Evolutionary conservation across 371 early-diverging fungal genomes (phyloP).

Genomic region (Choanephora cucurbitarum): DNA sequence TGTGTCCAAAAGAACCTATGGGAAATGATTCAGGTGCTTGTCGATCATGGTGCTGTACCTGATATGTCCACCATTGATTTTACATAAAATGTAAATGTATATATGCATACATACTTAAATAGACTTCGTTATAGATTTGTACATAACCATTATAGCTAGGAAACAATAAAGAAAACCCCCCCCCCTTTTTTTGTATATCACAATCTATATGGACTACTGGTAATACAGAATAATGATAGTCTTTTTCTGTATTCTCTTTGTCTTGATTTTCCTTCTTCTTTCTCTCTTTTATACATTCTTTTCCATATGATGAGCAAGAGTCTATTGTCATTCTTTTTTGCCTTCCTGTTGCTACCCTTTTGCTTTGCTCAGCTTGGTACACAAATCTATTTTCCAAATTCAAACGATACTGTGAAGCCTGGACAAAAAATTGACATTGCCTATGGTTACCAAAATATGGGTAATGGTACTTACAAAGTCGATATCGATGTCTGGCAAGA

Average conservation of each 20-base stretch:
- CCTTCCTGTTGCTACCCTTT: slow-evolving; percentile 5
- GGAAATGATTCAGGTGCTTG: slow-evolving; percentile 50
- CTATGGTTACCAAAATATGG: slow-evolving; percentile 43
- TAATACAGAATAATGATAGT: too few species aligned
- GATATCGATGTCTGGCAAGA: slow-evolving; percentile 40
- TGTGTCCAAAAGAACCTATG: slow-evolving; percentile 45
- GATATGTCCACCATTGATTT: slow-evolving; percentile 44
- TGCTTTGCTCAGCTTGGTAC: slow-evolving; percentile 39
- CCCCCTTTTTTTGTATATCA: too few species aligned
- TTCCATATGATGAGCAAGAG: too few species aligned
- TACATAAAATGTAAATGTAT: slow-evolving; percentile 2
- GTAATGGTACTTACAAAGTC: slow-evolving; percentile 35
- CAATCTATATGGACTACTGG: too few species aligned
- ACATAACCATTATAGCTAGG: not conserved
- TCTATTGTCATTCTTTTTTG: not conserved
- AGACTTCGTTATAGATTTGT: not conserved
- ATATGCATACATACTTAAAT: not conserved
- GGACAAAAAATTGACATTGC: slow-evolving; percentile 32
- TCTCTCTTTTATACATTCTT: too few species aligned
- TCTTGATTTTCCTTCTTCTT: too few species aligned
- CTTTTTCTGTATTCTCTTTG: too few species aligned
- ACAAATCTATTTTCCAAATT: slow-evolving; percentile 25
- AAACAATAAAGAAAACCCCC: too few species aligned
- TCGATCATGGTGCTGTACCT: slow-evolving; percentile 55
- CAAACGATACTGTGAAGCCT: slow-evolving; percentile 34